A percentile compares a stretch with the other conserved stretches of the same genome.
These are phyloP conservation scores for Naganishia vishniacii DNA, from an alignment of 768 basidiomycete species.

Conservation along the genomic window DNA sequence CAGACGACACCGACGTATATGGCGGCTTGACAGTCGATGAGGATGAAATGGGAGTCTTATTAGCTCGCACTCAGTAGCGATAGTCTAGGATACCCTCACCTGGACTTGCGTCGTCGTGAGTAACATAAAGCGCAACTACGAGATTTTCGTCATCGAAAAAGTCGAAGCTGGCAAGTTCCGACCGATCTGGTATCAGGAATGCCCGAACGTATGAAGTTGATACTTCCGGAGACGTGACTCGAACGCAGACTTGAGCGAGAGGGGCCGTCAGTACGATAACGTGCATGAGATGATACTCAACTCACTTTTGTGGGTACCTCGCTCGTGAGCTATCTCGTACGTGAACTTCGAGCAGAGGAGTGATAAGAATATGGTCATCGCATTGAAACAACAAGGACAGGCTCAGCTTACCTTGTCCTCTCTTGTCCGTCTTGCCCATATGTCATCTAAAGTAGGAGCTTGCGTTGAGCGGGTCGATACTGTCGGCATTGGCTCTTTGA, in stretches of 20 bases:
- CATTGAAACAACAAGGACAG: too few relatives aligned
- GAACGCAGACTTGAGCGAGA: neutral
- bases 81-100: neutral
- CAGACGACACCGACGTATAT: neutral
- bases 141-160: conserved; percentile 9
- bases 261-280: too few relatives aligned
- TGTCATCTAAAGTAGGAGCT: too few relatives aligned
- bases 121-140: neutral
- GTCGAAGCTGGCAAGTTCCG: neutral
- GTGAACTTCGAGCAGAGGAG: neutral
- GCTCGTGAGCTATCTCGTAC: neutral
- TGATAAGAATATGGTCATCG: too few relatives aligned
- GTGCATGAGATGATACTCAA: too few relatives aligned
- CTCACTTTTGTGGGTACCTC: neutral
- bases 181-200: neutral
- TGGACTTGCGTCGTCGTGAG: neutral
- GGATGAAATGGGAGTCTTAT: too few relatives aligned
- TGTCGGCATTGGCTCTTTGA: neutral
- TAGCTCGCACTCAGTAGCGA: too few relatives aligned
- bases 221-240: neutral
- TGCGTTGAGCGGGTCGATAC: too few relatives aligned
- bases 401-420: neutral
- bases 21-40: neutral
- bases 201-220: neutral
- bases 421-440: too few relatives aligned